phyloP scores from a whole-genome alignment of 495 filamentous ascomycete genomes.

The Aspergillus wentii region DNA sequence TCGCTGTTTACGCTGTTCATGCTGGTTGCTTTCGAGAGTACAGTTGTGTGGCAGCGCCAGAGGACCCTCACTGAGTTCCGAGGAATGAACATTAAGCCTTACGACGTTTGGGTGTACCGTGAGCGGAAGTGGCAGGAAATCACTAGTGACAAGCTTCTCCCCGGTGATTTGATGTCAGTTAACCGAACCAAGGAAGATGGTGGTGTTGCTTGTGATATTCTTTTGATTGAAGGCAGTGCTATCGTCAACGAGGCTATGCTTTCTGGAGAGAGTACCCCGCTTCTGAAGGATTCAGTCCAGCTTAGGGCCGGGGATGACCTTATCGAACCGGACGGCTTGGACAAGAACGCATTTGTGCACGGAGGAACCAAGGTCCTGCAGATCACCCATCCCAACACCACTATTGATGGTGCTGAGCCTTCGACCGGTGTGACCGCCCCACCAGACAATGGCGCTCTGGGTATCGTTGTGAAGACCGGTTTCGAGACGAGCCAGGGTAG shows the following conservation, averaged over 20 bases:
- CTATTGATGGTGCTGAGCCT: slow-evolving; percentile 59
- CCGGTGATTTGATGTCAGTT: slow-evolving; percentile 94
- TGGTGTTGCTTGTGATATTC: slow-evolving; percentile 95
- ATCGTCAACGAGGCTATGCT: slow-evolving; percentile 99
- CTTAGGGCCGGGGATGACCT: slow-evolving; percentile 78
- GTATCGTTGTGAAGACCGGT: slow-evolving; percentile 92
- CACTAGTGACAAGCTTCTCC: slow-evolving; percentile 88
- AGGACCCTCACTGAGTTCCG: slow-evolving; percentile 95
- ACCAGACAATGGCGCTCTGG: slow-evolving; percentile 91
- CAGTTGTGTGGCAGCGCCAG: slow-evolving; percentile 98
- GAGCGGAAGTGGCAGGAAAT: slow-evolving; percentile 82
- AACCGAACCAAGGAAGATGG: slow-evolving; percentile 94
- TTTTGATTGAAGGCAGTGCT: slow-evolving; percentile 87
- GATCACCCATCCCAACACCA: slow-evolving; percentile 73
- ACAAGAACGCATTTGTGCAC: slow-evolving; percentile 95
- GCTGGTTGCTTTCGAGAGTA: slow-evolving; percentile 96
- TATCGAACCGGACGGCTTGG: slow-evolving; percentile 84
- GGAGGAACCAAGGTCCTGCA: slow-evolving; percentile 98
- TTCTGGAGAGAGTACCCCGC: slow-evolving; percentile 93
- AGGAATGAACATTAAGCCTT: slow-evolving; percentile 98
- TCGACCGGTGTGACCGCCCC: slow-evolving; percentile 65
- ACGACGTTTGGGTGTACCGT: slow-evolving; percentile 85
- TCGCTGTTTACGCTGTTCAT: slow-evolving; percentile 98
- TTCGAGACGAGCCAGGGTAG: slow-evolving; percentile 98
- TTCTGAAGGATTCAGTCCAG: slow-evolving; percentile 94